Evolutionary conservation across 1,139 yeast species (phyloP), one percentile per base, ranked within the genome.

Genomic region (Zygoascus hellenicus): DNA sequence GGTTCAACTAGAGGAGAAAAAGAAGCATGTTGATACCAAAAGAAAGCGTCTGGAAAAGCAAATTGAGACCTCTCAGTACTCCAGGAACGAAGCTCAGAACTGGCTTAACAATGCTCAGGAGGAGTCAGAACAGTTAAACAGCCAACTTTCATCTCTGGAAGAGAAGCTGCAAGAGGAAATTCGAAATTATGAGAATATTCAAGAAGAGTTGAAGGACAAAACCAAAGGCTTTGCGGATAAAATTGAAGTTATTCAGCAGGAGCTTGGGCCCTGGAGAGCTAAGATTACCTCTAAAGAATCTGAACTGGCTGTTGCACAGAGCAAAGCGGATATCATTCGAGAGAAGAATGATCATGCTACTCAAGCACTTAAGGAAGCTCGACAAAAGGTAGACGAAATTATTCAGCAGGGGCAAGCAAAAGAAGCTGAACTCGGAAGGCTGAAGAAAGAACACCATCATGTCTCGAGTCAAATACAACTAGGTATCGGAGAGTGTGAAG

Each of bases 181-280:
- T 50, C 61, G 61, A 0, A 71, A 69, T 33, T 68, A 92, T 19
- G 83, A 79, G 49, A 74, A 74, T 34, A 81, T 90, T 15, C 80
- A 92, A 58, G 59, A 72, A 9, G 78, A 78, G 29, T 71, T 92
- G 48, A 80, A 88, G 13, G 83, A 80, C 46, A 87, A 88, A 60
- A 92, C 95, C 0, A 75, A 81, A 11, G 77, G 68, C 2, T 76
- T 80, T 50, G 77, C 88, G 0, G 74, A 73, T 15, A 74, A 83
- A 58, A 81, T 88, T 46, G 87, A 81, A 55, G 57, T 60, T 5
- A 67, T 81, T 36, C 94, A 87, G 58, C 73, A 72, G 9, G 72
- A 81, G 52, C 67, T 89, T 7, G 92, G 86, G 53, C 98, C 98
- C 0, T 89, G 95, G 94, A 80, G 79, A 51, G 81, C 76, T 32